These are phyloP conservation scores for Leishmania turanica DNA, from an alignment of 208 protist genomes.

Conservation along the genomic window DNA sequence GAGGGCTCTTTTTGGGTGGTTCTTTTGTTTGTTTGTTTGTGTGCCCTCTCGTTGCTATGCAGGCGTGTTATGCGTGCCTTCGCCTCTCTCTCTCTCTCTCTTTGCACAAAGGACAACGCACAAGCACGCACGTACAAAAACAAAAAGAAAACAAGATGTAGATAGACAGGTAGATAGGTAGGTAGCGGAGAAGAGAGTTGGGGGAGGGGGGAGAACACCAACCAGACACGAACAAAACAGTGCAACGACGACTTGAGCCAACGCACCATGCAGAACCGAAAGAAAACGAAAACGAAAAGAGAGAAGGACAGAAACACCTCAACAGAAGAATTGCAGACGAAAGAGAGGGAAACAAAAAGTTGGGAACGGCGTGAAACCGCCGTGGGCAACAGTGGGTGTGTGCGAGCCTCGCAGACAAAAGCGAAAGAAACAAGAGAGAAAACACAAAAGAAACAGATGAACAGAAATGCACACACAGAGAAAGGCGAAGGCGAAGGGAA, in stretches of 20 bases:
- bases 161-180: background rate
- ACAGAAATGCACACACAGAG: background rate
- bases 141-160: background rate
- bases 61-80: background rate
- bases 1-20: background rate
- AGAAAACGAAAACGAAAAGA: background rate
- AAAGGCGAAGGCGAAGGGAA: background rate
- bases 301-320: background rate
- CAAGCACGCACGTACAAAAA: background rate
- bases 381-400: background rate
- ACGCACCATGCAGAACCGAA: background rate
- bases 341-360: background rate
- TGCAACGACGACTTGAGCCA: background rate
- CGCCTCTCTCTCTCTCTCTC: slow-evolving; percentile 1
- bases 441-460: background rate
- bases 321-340: background rate
- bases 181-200: background rate
- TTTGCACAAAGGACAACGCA: background rate
- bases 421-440: background rate
- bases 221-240: background rate
- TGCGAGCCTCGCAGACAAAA: background rate
- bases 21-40: background rate
- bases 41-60: background rate
- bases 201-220: background rate
- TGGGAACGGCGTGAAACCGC: background rate